Percentiles rank a stretch among this genome's conserved stretches.
Evolutionary conservation across 768 basidiomycete genomes (phyloP).

Genomic region (Lentinus brumalis): DNA sequence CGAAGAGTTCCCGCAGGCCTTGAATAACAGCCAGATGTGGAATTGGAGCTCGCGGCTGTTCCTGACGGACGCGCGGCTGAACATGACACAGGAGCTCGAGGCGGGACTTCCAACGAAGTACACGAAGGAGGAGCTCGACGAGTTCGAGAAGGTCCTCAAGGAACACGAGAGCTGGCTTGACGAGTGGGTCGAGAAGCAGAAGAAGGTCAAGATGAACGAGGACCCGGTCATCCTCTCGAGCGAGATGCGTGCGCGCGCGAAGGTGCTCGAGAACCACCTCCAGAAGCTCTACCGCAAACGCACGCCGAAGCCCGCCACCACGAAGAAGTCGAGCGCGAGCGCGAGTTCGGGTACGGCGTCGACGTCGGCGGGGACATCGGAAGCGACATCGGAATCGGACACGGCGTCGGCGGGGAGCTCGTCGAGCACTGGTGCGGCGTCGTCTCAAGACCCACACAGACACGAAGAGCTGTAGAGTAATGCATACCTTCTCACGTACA

Average conservation of each 20-base stretch:
- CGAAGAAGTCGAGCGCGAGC: slow-evolving; percentile 44
- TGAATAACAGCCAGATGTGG: slow-evolving; percentile 85
- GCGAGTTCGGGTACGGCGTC: slow-evolving; percentile 22
- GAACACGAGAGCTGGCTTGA: slow-evolving; percentile 86
- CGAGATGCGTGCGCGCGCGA: slow-evolving; percentile 85
- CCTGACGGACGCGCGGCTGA: slow-evolving; percentile 75
- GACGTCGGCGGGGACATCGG: slow-evolving; percentile 21
- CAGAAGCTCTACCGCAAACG: slow-evolving; percentile 70
- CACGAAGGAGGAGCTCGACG: slow-evolving; percentile 84
- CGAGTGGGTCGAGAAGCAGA: slow-evolving; percentile 82
- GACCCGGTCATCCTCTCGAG: slow-evolving; percentile 84
- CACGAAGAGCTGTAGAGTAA: slow-evolving; percentile 29
- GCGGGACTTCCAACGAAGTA: slow-evolving; percentile 73
- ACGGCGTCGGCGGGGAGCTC: slow-evolving; percentile 25
- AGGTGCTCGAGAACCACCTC: slow-evolving; percentile 75
- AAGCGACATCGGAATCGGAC: slow-evolving; percentile 14
- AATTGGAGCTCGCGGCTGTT: slow-evolving; percentile 89
- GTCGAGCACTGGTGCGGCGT: slow-evolving; percentile 3
- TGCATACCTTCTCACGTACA: slow-evolving; percentile 13
- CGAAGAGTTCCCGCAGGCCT: slow-evolving; percentile 77
- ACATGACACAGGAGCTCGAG: slow-evolving; percentile 66
- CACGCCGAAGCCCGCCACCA: slow-evolving; percentile 52
- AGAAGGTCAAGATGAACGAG: slow-evolving; percentile 66
- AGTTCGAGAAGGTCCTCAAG: slow-evolving; percentile 71
- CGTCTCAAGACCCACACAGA: slow-evolving; percentile 8